phyloP scores from a whole-genome alignment of 1,139 yeast species.

The Hanseniaspora uvarum region DNA sequence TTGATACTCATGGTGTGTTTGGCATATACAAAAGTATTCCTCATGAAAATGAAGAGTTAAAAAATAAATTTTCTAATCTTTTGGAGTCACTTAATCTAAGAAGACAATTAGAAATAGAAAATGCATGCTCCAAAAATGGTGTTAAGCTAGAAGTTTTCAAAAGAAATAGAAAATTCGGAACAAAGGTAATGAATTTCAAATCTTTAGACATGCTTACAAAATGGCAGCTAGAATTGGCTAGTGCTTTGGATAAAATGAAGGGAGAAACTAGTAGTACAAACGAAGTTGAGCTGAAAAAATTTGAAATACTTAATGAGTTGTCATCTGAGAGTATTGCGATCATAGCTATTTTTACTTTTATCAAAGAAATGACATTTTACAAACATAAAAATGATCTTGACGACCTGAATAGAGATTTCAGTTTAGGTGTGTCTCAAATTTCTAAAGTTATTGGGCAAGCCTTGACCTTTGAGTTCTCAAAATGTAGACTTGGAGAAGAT shows the following conservation, averaged over 20 bases:
- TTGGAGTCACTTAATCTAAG: constrained; percentile 60
- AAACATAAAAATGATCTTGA: constrained; percentile 1
- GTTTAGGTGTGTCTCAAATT: neutral
- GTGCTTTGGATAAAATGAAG: constrained; percentile 45
- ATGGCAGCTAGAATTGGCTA: constrained; percentile 61
- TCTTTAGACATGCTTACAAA: constrained; percentile 54
- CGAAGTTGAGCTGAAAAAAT: constrained; percentile 30
- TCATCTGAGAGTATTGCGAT: constrained; percentile 4
- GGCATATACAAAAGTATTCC: constrained; percentile 46
- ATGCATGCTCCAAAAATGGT: constrained; percentile 77
- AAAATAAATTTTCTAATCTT: constrained; percentile 47
- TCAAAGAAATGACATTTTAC: constrained; percentile 12
- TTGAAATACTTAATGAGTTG: neutral
- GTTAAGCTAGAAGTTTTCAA: constrained; percentile 76
- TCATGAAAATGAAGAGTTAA: constrained; percentile 41
- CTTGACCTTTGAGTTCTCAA: constrained; percentile 5
- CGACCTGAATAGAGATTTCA: neutral
- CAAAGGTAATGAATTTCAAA: constrained; percentile 34
- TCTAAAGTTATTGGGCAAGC: neutral
- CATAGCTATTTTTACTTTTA: constrained; percentile 19
- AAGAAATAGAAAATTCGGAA: constrained; percentile 56
- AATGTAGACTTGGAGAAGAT: neutral
- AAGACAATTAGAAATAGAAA: constrained; percentile 66
- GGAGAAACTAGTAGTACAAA: constrained; percentile 47
- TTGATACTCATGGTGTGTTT: constrained; percentile 42